These are phyloP conservation scores for Kwoniella shivajii DNA, from an alignment of 1,284 basidiomycete genomes.

Conservation along the genomic window DNA sequence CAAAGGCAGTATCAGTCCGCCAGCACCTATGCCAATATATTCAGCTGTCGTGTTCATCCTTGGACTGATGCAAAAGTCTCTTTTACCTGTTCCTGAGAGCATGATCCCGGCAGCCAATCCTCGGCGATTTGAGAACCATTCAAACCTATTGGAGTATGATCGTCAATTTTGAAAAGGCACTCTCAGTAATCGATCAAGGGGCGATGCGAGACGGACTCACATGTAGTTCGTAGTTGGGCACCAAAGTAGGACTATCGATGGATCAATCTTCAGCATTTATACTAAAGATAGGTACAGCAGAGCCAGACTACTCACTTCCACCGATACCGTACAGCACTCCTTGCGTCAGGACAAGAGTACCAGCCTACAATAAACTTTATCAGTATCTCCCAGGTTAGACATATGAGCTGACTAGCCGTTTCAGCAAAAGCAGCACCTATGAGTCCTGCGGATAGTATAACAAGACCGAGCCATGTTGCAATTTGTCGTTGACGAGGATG, in stretches of 20 bases:
- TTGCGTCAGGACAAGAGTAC: slow-evolving; percentile 24
- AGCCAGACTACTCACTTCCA: slow-evolving; percentile 25
- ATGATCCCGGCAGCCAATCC: slow-evolving; percentile 40
- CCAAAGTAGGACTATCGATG: slow-evolving; percentile 24
- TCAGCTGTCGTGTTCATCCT: neutral
- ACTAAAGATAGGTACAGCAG: neutral
- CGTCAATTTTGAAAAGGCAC: no score
- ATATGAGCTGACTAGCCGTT: slow-evolving; percentile 10
- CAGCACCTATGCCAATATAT: slow-evolving; percentile 14
- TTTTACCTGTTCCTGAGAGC: slow-evolving; percentile 34
- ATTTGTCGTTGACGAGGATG: slow-evolving; percentile 19
- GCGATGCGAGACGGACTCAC: slow-evolving; percentile 8
- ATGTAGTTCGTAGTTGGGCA: slow-evolving; percentile 32
- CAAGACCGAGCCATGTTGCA: slow-evolving; percentile 29
- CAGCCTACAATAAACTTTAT: slow-evolving; percentile 6
- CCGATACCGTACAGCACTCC: slow-evolving; percentile 32
- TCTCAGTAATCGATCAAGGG: neutral
- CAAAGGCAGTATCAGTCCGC: slow-evolving; percentile 34
- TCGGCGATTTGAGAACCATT: slow-evolving; percentile 29
- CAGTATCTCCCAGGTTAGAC: neutral
- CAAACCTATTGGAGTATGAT: slow-evolving; percentile 21
- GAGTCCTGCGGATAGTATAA: slow-evolving; percentile 20
- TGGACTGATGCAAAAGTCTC: neutral
- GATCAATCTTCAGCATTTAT: neutral
- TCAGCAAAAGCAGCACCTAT: slow-evolving; percentile 23